phyloP scores from a whole-genome alignment of 2,329 filamentous ascomycete genomes.

The Juglanconis oblonga region DNA sequence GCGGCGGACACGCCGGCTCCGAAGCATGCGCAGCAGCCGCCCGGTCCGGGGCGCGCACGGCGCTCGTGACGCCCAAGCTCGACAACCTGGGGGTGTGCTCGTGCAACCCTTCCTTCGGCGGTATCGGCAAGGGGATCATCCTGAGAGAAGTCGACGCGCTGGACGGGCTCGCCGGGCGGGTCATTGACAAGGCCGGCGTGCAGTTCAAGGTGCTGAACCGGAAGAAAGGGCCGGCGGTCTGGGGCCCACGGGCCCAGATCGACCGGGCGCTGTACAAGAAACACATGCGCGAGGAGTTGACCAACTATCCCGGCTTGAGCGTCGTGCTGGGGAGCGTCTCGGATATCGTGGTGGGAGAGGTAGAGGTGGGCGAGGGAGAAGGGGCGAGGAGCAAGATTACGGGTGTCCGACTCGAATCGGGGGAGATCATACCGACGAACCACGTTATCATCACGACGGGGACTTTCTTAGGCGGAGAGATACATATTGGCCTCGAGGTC shows the following conservation, averaged over 20 bases:
- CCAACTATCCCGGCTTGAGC: slow-evolving; percentile 72
- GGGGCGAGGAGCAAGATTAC: slow-evolving; percentile 68
- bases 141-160: slow-evolving; percentile 92
- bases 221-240: slow-evolving; percentile 90
- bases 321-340: slow-evolving; percentile 85
- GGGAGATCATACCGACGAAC: slow-evolving; percentile 74
- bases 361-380: slow-evolving; percentile 58
- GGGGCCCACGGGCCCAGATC: slow-evolving; percentile 95
- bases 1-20: slow-evolving; percentile 91
- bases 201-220: slow-evolving; percentile 89
- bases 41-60: slow-evolving; percentile 82
- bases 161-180: slow-evolving; percentile 81
- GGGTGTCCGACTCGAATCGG: slow-evolving; percentile 83
- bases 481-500: slow-evolving; percentile 84
- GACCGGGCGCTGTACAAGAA: slow-evolving; percentile 85
- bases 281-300: slow-evolving; percentile 86
- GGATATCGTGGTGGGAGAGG: slow-evolving; percentile 77
- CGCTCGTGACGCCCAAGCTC: slow-evolving; percentile 81
- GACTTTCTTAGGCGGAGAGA: slow-evolving; percentile 92
- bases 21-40: slow-evolving; percentile 92
- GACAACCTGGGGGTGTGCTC: slow-evolving; percentile 93
- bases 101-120: slow-evolving; percentile 94
- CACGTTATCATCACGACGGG: slow-evolving; percentile 94
- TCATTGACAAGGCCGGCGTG: slow-evolving; percentile 92
- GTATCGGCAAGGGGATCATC: slow-evolving; percentile 98